These are phyloP conservation scores for Fusarium newnesense DNA, from an alignment of 2,329 filamentous ascomycete genomes.

Conservation along the genomic window DNA sequence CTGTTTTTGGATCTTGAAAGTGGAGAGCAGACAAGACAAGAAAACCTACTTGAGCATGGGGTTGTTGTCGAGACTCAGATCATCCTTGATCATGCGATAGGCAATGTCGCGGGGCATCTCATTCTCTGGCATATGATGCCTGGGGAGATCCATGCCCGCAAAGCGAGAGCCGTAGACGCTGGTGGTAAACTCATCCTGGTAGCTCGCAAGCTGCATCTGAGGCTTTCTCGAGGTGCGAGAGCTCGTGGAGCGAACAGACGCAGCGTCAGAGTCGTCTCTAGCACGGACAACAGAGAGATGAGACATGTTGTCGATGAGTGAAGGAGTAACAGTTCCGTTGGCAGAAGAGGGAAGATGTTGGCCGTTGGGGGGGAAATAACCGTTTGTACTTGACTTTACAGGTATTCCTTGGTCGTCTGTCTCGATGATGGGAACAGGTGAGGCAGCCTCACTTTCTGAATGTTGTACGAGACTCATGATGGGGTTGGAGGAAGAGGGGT, in stretches of 20 bases:
- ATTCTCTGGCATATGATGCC: slow-evolving; percentile 84
- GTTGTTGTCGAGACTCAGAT: slow-evolving; percentile 90
- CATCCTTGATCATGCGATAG: slow-evolving; percentile 97
- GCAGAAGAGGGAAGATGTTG: slow-evolving; percentile 42
- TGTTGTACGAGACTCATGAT: slow-evolving; percentile 40
- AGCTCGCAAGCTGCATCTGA: slow-evolving; percentile 60
- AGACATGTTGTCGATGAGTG: slow-evolving; percentile 55
- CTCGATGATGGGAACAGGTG: slow-evolving; percentile 45
- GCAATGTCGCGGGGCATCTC: slow-evolving; percentile 94
- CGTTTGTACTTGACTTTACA: slow-evolving; percentile 43
- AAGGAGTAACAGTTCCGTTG: slow-evolving; percentile 34
- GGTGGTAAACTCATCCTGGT: slow-evolving; percentile 72
- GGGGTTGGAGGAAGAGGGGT: slow-evolving; percentile 20
- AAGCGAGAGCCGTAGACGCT: slow-evolving; percentile 91
- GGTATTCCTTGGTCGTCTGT: slow-evolving; percentile 45
- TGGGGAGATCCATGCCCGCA: slow-evolving; percentile 82
- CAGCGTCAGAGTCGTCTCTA: slow-evolving; percentile 45
- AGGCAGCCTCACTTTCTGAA: slow-evolving; percentile 36
- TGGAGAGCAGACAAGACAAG: neutral
- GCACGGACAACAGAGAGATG: slow-evolving; percentile 60
- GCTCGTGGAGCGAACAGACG: slow-evolving; percentile 40
- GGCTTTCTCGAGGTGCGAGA: slow-evolving; percentile 39
- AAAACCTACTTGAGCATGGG: slow-evolving; percentile 79
- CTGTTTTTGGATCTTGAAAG: neutral
- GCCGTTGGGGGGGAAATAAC: slow-evolving; percentile 37